Evolutionary conservation across 2,329 filamentous ascomycete genomes (phyloP), one percentile per base, ranked within the genome.

Genomic region (Pestalotiopsis sp.): DNA sequence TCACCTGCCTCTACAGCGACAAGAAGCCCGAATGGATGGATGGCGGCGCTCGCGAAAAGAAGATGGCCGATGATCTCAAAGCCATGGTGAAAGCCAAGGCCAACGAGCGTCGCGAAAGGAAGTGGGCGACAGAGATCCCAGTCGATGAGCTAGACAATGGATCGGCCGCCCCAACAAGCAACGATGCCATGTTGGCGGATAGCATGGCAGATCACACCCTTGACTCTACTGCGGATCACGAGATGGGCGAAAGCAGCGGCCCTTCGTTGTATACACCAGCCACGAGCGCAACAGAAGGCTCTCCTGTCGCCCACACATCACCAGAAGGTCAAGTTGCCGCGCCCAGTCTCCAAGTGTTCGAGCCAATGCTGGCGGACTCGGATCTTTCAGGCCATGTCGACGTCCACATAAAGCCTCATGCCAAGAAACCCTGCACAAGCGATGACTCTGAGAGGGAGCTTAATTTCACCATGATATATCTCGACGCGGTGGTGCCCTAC

Each of bases 401-500:
- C 20, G 20, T 36, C 4, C 20, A 14, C 13, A 31, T 63, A 23
- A 52, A 57, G n/a, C 55, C 65, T 3, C 60, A 61, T 31, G 13
- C 49, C 17, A 67, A 58, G 14, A 36, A 17, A 25, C 13, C n/a
- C 23, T 67, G 41, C 20, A 58, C 65, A 7, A 25, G 52, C 17
- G 14, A 27, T 11, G 25, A 64, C 59, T 70, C 71, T 2, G 74
- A 76, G 49, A 17, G 69, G 12, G 76, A 77, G 45, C 71, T 73
- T 2, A 72, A 74, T 73, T 82, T 85, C 58, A 78, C 87, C 68
- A 88, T 88, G 84, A 83, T 88, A 68, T 91, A 90, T 74, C 81
- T 91, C 60, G 89, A 91, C 75, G 85, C 88, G 70, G 82, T 90
- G 23, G 85, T 91, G 70, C 88, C 89, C 1, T 87, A 90, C 71